phyloP scores from a whole-genome alignment of 2,329 filamentous ascomycete species.

The Mollisia scopiformis region DNA sequence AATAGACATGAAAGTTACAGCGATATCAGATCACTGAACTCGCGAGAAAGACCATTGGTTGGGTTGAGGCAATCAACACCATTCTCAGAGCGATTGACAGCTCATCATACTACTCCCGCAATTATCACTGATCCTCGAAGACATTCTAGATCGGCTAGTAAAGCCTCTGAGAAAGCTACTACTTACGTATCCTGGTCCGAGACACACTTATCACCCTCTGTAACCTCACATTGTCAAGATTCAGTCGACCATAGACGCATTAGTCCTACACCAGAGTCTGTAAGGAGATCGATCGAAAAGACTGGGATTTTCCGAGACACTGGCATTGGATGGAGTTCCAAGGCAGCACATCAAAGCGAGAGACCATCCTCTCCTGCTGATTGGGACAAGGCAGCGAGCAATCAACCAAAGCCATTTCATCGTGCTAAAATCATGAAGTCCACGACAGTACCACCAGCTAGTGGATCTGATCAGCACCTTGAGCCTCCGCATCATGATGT shows the following conservation, averaged over 20 bases:
- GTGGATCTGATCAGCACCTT: neutral
- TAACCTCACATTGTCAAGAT: neutral
- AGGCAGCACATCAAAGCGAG: neutral
- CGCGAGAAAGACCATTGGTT: neutral
- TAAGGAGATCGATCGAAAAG: slow-evolving; percentile 27
- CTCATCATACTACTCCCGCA: neutral
- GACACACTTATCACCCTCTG: slow-evolving; percentile 23
- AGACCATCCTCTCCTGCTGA: neutral
- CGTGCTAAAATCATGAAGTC: neutral
- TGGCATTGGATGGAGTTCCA: slow-evolving; percentile 20
- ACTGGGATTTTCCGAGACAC: slow-evolving; percentile 34
- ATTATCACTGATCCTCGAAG: neutral
- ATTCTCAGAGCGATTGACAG: neutral
- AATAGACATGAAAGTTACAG: neutral
- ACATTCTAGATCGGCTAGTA: neutral
- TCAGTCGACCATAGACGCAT: neutral
- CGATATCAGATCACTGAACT: neutral
- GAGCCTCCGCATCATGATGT: neutral
- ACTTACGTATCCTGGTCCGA: slow-evolving; percentile 34
- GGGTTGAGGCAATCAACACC: neutral
- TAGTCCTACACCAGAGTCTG: slow-evolving; percentile 29
- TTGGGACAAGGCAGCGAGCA: neutral
- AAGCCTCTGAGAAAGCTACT: slow-evolving; percentile 18
- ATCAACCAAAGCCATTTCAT: neutral
- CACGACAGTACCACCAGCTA: neutral